These are phyloP conservation scores for Eucalyptus albens DNA, from an alignment of 345 rosid species.

Conservation along the genomic window DNA sequence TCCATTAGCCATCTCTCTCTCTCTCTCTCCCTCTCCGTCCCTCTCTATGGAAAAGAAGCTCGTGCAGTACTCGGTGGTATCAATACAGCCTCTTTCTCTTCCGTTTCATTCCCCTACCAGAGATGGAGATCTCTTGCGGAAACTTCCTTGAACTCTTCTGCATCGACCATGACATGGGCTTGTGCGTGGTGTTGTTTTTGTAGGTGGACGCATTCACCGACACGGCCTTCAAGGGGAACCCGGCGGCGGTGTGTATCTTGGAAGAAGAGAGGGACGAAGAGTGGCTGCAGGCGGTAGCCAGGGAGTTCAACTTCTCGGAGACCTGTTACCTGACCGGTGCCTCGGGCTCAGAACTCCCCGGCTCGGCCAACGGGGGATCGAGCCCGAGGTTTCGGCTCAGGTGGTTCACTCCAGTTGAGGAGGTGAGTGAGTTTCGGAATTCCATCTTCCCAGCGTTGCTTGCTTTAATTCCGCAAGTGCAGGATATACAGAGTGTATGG, in stretches of 20 bases:
- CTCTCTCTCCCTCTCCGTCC: neutral
- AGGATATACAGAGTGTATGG: neutral
- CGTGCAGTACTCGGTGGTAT: slow-evolving; percentile 34
- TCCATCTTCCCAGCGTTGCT: neutral
- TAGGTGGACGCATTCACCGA: slow-evolving; percentile 76
- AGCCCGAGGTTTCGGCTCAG: slow-evolving; percentile 41
- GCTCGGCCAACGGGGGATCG: neutral
- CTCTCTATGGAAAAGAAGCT: slow-evolving; percentile 14
- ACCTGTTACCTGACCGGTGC: slow-evolving; percentile 33
- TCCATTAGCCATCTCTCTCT: neutral
- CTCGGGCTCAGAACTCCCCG: neutral
- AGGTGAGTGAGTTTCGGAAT: slow-evolving; percentile 7
- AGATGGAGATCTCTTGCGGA: neutral
- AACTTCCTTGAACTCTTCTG: neutral
- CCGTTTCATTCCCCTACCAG: neutral
- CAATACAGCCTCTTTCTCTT: neutral
- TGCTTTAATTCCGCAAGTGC: neutral
- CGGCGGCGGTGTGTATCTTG: slow-evolving; percentile 72
- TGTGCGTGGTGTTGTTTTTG: neutral
- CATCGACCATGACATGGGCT: neutral
- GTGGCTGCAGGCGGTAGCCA: slow-evolving; percentile 55
- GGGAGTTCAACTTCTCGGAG: slow-evolving; percentile 43
- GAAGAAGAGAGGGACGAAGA: slow-evolving; percentile 48
- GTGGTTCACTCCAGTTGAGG: slow-evolving; percentile 54
- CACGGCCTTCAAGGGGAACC: slow-evolving; percentile 68